These are phyloP conservation scores for Paracoccidioides brasiliensis DNA, from an alignment of 2,329 filamentous ascomycete genomes.

Conservation along the genomic window DNA sequence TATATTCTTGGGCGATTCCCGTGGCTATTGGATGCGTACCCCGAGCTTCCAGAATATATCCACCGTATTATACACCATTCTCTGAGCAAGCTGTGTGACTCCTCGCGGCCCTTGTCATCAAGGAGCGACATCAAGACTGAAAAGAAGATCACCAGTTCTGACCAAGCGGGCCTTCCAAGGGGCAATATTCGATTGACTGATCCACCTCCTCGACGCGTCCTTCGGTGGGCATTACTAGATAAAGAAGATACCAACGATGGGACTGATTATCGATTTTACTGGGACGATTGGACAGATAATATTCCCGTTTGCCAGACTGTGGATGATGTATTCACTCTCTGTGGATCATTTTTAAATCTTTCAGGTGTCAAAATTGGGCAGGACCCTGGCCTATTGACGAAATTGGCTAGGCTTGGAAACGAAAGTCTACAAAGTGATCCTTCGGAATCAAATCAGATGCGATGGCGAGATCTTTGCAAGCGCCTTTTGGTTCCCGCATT, in stretches of 20 bases:
- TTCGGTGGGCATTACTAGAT: constrained; percentile 78
- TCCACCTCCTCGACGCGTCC: constrained; percentile 49
- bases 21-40: constrained; percentile 77
- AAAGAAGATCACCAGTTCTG: constrained; percentile 40
- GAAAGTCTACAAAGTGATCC: constrained; percentile 58
- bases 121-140: constrained; percentile 34
- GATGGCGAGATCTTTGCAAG: constrained; percentile 77
- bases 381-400: constrained; percentile 63
- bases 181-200: constrained; percentile 52
- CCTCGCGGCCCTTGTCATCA: constrained; percentile 35
- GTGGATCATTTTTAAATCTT: constrained; percentile 68
- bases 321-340: constrained; percentile 81
- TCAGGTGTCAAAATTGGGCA: constrained; percentile 83
- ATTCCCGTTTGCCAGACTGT: constrained; percentile 81
- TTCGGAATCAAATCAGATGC: constrained; percentile 55
- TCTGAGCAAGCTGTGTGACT: constrained; percentile 58
- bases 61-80: constrained; percentile 77
- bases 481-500: constrained; percentile 77
- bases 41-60: constrained; percentile 66
- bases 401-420: constrained; percentile 72
- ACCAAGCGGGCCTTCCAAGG: constrained; percentile 56
- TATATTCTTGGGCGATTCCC: constrained; percentile 87
- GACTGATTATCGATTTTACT: constrained; percentile 78
- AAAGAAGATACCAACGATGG: constrained; percentile 61
- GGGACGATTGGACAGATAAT: constrained; percentile 93